Evolutionary conservation across 2,329 filamentous ascomycete genomes (phyloP), one percentile per base, ranked within the genome.

Genomic region (Raffaelea arxii): DNA sequence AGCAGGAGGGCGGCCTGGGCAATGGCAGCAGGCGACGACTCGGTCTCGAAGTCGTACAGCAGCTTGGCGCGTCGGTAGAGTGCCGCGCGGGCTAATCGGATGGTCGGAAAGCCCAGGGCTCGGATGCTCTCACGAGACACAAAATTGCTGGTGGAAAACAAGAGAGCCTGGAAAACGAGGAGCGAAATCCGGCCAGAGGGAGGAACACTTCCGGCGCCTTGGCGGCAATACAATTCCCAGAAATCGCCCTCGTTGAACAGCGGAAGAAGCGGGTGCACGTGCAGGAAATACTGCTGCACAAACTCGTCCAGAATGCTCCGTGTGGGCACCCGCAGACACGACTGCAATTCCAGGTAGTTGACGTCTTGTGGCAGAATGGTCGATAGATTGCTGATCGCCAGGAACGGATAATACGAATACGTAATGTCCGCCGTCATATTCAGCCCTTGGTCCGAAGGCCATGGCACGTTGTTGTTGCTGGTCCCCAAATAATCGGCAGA

Each of bases 161-260:
- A 51, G 47, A 76, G 65, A 3, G 67, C 62, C 46, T 70, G 65
- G 23, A 71, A 63, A 2, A 72, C 60, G 3, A 76, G 64, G 32
- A 75, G 60, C 16, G 72, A 66, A 30, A 53, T 27, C 18, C 49
- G 49, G 10, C 48, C 44, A 65, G 54, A 38, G 55, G 59, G 11
- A 60, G 58, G 12, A 52, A 52, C 3, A 57, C 43, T 16, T 47
- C 44, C 32, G 14, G 47, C 6, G 40, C 42, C 32, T 46, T 51
- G 11, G 43, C 51, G 56, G 50, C 50, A 50, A 49, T 68, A 69
- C 44, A 69, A 57, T 46, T 71, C 65, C 71, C 71, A 74, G 46
- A 72, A 71, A 36, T 70, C 62, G 1, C 66, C 67, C 53, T 75
- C 67, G 43, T 70, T 63, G 24, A 71, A 51, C 21, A 71, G 55